Conservation (phyloP, 176 grass and related monocot species). For the Bolboschoenus planiculmis region DNA sequence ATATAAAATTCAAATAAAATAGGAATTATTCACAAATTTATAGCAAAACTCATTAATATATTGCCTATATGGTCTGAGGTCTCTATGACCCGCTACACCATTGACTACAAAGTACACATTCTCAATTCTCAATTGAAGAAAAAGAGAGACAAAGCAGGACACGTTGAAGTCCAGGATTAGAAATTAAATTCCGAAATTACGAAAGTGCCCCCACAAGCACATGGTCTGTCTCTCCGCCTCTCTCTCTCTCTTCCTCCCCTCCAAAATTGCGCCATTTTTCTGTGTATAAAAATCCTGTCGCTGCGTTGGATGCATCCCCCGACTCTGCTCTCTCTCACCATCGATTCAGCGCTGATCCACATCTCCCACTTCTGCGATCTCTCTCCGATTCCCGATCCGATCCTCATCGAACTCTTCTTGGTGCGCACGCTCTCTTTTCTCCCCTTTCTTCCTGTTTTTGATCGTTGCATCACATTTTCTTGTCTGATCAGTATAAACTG, state of each 20-base stretch:
- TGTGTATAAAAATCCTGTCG: neutral
- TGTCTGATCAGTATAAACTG: neutral
- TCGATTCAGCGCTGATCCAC: slow-evolving; percentile 66
- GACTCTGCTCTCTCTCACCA: slow-evolving; percentile 73
- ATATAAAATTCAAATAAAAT: too few relatives aligned
- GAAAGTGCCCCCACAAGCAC: neutral
- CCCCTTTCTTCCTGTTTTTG: neutral
- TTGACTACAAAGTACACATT: too few relatives aligned
- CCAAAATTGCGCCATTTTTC: neutral
- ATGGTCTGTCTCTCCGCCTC: neutral
- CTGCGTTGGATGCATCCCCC: slow-evolving; percentile 52
- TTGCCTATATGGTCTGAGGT: too few relatives aligned
- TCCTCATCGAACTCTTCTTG: slow-evolving; percentile 81
- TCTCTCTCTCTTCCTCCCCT: neutral
- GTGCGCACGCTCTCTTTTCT: slow-evolving; percentile 3
- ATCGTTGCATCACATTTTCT: neutral
- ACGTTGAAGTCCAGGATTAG: neutral
- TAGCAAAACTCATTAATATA: too few relatives aligned
- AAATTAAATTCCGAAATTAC: neutral
- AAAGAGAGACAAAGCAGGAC: too few relatives aligned
- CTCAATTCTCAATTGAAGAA: too few relatives aligned
- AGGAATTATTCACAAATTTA: too few relatives aligned
- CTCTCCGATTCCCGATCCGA: slow-evolving; percentile 62
- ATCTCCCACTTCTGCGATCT: slow-evolving; percentile 63
- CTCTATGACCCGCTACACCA: too few relatives aligned